These are phyloP conservation scores for Cystobasidium onofrii DNA, from an alignment of 768 basidiomycete species.

Conservation along the genomic window DNA sequence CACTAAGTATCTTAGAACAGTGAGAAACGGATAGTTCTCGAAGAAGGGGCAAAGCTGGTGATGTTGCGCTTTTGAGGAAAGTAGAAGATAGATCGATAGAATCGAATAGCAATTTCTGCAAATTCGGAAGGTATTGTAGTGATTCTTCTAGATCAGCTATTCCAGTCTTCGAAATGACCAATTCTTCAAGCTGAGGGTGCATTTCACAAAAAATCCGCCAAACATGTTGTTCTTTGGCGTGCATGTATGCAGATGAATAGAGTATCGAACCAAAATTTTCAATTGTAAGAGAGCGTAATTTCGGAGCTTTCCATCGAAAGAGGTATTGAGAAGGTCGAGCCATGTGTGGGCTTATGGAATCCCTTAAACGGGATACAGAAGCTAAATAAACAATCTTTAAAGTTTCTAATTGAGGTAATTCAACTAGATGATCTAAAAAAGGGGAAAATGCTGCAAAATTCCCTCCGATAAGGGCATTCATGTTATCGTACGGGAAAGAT, in stretches of 20 bases:
- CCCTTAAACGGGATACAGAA: no score
- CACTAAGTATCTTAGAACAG: slow-evolving; percentile 8
- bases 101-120: neutral
- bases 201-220: neutral
- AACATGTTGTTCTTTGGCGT: neutral
- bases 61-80: neutral
- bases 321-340: neutral
- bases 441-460: neutral
- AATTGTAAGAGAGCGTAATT: neutral
- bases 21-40: neutral
- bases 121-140: neutral
- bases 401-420: neutral
- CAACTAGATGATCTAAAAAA: neutral
- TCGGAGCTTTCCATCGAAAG: neutral
- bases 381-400: neutral
- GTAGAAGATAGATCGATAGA: neutral
- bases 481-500: neutral
- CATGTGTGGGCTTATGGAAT: neutral
- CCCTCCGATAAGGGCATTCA: no score
- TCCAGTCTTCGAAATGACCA: neutral
- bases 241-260: neutral
- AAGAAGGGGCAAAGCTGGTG: neutral
- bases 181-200: neutral
- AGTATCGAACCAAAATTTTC: neutral
- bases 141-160: neutral